Conservation (phyloP, 371 early-diverging fungal species). For the Fennellomyces sp. region DNA sequence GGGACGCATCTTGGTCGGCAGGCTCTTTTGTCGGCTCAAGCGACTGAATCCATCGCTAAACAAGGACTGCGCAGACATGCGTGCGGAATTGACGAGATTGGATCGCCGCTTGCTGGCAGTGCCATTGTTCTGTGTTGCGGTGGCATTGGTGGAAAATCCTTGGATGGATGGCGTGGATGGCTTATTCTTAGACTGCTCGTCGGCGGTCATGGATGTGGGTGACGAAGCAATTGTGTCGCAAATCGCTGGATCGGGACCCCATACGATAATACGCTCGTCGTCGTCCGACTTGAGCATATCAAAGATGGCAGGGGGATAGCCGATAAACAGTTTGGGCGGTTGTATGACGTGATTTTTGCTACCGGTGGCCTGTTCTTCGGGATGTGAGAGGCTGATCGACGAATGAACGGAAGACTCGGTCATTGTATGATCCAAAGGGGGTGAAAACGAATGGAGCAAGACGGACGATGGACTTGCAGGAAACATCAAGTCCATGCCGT, state of each 20-base stretch:
- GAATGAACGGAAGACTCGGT: conserved; percentile 15
- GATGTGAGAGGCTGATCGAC: not conserved
- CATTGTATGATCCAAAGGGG: not conserved
- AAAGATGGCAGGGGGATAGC: conserved; percentile 52
- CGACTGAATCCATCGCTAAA: conserved; percentile 11
- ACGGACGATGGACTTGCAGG: conserved; percentile 23
- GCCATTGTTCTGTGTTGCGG: conserved; percentile 1
- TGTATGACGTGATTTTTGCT: conserved; percentile 10
- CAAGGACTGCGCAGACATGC: conserved; percentile 12
- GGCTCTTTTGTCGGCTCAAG: conserved; percentile 15
- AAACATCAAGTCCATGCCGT: conserved; percentile 18
- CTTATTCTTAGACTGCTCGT: not conserved
- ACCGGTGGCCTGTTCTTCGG: not conserved
- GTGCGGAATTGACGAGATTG: conserved; percentile 16
- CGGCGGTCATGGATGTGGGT: not conserved
- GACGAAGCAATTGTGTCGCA: not conserved
- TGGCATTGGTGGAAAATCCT: not conserved
- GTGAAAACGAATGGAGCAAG: conserved; percentile 13
- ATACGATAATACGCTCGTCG: conserved; percentile 54
- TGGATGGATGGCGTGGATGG: conserved; percentile 15
- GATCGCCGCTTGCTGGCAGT: conserved; percentile 13
- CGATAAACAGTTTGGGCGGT: conserved; percentile 43
- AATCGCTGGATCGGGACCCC: conserved; percentile 42
- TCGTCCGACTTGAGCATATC: conserved; percentile 55
- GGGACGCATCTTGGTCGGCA: conserved; percentile 7